A percentile compares a stretch with the other conserved stretches of the same genome.
phyloP scores from a whole-genome alignment of 257 asterid species.

The Salvia rosmarinus region DNA sequence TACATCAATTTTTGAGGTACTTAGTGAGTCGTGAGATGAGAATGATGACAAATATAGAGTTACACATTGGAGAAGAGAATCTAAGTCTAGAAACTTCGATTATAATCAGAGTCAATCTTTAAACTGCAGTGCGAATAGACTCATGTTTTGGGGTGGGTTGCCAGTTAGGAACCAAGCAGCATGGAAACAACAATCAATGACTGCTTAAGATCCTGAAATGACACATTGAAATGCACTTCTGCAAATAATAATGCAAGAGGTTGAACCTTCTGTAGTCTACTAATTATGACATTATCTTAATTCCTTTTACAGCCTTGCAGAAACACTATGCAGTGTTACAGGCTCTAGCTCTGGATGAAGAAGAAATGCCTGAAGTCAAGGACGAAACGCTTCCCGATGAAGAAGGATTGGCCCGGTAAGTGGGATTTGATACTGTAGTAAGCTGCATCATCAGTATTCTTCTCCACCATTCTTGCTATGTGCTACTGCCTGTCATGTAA shows the following conservation, averaged over 20 bases:
- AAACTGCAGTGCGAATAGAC: neutral
- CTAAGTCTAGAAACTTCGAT: neutral
- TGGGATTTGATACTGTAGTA: neutral
- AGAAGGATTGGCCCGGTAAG: conserved; percentile 89
- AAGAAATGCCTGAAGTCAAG: conserved; percentile 87
- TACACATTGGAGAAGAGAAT: conserved; percentile 1
- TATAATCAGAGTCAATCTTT: neutral
- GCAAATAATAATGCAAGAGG: neutral
- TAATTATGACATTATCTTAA: conserved; percentile 18
- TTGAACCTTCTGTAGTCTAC: conserved; percentile 8
- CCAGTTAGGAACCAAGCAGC: neutral
- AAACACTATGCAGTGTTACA: conserved; percentile 92
- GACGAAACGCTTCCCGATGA: conserved; percentile 98
- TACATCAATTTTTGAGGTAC: neutral
- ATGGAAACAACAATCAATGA: neutral
- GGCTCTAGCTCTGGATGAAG: conserved; percentile 96
- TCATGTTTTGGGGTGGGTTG: neutral
- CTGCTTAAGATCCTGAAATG: conserved; percentile 27
- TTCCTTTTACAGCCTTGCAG: conserved; percentile 74
- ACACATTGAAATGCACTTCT: conserved; percentile 9
- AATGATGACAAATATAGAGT: neutral
- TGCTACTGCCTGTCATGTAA: conserved; percentile 14
- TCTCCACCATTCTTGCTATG: conserved; percentile 8
- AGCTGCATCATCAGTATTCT: conserved; percentile 5
- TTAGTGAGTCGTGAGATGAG: neutral